Evolutionary conservation across 2,329 filamentous ascomycete genomes (phyloP).

Genomic region (Hypomyces rosellus): DNA sequence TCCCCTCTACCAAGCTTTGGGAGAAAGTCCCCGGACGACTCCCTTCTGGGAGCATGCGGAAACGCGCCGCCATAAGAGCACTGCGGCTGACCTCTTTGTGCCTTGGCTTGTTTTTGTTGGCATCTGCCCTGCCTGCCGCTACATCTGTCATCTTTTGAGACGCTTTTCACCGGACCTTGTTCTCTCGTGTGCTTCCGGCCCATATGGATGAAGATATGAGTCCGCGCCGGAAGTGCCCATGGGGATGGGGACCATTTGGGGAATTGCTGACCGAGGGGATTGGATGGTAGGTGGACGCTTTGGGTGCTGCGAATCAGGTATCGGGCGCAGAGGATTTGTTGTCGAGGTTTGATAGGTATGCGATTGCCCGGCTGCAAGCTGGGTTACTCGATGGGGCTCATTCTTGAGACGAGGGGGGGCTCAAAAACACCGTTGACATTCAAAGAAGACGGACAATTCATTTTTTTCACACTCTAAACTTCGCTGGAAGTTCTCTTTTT

Average conservation of each 20-base stretch:
- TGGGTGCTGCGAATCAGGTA: constrained; percentile 35
- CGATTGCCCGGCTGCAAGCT: constrained; percentile 66
- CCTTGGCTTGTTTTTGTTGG: constrained; percentile 41
- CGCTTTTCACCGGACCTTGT: background rate
- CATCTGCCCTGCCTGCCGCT: constrained; percentile 38
- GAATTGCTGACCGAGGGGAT: constrained; percentile 14
- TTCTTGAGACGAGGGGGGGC: constrained; percentile 94
- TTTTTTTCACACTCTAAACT: constrained; percentile 31
- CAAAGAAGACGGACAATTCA: constrained; percentile 18
- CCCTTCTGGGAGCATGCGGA: constrained; percentile 57
- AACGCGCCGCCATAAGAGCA: constrained; percentile 99
- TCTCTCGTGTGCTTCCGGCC: constrained; percentile 32
- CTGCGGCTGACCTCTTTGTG: constrained; percentile 74
- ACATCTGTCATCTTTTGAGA: constrained; percentile 28
- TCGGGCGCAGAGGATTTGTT: constrained; percentile 60
- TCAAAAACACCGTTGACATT: constrained; percentile 12
- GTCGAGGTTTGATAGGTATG: constrained; percentile 97
- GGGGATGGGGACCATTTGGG: constrained; percentile 9
- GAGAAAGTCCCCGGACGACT: constrained; percentile 99
- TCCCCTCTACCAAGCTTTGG: constrained; percentile 65
- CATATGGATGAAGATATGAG: constrained; percentile 84
- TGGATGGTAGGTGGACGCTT: constrained; percentile 39
- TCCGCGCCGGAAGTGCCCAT: constrained; percentile 41
- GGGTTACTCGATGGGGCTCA: constrained; percentile 99
- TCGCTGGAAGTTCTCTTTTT: constrained; percentile 35